These are phyloP conservation scores for Fraxinus sp. DNA, from an alignment of 305 asterid genomes.

Conservation along the genomic window DNA sequence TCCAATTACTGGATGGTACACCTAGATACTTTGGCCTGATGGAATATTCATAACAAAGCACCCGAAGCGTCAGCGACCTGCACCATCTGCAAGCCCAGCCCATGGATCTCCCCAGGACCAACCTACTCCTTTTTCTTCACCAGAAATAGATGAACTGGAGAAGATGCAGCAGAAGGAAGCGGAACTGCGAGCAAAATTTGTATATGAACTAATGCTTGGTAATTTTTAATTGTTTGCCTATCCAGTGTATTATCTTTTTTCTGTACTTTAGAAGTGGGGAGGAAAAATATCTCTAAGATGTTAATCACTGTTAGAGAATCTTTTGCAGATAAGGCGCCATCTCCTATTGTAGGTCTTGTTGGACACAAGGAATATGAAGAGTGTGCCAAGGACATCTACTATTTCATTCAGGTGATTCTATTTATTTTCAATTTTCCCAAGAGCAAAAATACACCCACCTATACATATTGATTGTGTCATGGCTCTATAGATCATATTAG, in stretches of 20 bases:
- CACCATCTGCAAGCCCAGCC: slow-evolving; percentile 30
- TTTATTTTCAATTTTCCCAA: slow-evolving; percentile 12
- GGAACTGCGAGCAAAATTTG: slow-evolving; percentile 35
- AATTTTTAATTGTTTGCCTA: slow-evolving; percentile 24
- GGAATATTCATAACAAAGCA: slow-evolving; percentile 56
- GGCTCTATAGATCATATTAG: background rate
- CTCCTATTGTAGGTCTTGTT: slow-evolving; percentile 84
- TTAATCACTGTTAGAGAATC: slow-evolving; percentile 15
- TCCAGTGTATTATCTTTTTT: slow-evolving; percentile 7
- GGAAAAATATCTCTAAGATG: slow-evolving; percentile 12
- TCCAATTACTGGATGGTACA: background rate
- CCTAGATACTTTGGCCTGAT: slow-evolving; percentile 56
- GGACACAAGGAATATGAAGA: slow-evolving; percentile 88
- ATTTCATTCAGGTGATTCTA: slow-evolving; percentile 81
- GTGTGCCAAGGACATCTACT: slow-evolving; percentile 88
- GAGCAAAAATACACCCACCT: background rate
- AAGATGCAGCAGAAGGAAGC: slow-evolving; percentile 1
- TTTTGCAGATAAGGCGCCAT: slow-evolving; percentile 86
- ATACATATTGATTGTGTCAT: background rate
- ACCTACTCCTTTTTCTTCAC: background rate
- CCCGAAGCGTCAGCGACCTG: slow-evolving; percentile 45
- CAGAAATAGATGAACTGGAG: slow-evolving; percentile 1
- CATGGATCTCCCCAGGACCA: background rate
- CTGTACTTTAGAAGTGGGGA: background rate
- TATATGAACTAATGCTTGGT: slow-evolving; percentile 87